phyloP scores from a whole-genome alignment of 805 yeast species.

The Blastobotrys robertii region DNA sequence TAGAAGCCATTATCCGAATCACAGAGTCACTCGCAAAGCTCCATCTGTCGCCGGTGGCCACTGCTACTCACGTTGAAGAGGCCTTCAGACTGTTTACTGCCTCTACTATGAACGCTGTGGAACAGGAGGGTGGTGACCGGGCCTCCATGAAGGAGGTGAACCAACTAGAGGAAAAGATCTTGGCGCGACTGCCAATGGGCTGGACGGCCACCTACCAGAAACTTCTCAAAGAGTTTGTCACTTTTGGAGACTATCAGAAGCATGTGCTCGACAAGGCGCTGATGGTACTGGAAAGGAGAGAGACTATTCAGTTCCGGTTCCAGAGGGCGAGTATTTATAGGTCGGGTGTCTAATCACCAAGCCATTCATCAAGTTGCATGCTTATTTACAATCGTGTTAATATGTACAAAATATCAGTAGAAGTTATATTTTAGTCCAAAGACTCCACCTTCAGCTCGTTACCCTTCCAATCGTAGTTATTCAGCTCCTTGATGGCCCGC shows the following conservation, averaged over 20 bases:
- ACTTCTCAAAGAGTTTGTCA: slow-evolving; percentile 62
- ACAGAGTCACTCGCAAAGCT: slow-evolving; percentile 89
- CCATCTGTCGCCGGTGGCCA: slow-evolving; percentile 71
- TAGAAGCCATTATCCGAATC: slow-evolving; percentile 94
- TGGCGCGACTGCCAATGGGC: slow-evolving; percentile 88
- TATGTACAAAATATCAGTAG: too few relatives aligned
- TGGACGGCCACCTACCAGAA: slow-evolving; percentile 89
- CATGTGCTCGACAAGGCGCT: slow-evolving; percentile 77
- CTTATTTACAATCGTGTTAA: too few relatives aligned
- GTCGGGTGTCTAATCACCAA: slow-evolving; percentile 42
- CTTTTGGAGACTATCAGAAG: slow-evolving; percentile 38
- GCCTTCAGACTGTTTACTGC: slow-evolving; percentile 92
- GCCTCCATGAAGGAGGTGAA: slow-evolving; percentile 63
- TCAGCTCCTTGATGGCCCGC: too few relatives aligned
- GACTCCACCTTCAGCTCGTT: too few relatives aligned
- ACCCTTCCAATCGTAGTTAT: too few relatives aligned
- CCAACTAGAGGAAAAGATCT: slow-evolving; percentile 72
- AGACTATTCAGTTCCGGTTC: slow-evolving; percentile 76
- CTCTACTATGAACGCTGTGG: slow-evolving; percentile 94
- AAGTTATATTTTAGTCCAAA: too few relatives aligned
- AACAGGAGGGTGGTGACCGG: slow-evolving; percentile 45
- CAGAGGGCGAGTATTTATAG: slow-evolving; percentile 78
- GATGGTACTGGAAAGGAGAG: slow-evolving; percentile 73
- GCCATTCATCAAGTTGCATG: too few relatives aligned
- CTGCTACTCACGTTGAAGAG: slow-evolving; percentile 85